Evolutionary conservation across 139 green algal species (phyloP).

Genomic region (Chlorella sp.): DNA sequence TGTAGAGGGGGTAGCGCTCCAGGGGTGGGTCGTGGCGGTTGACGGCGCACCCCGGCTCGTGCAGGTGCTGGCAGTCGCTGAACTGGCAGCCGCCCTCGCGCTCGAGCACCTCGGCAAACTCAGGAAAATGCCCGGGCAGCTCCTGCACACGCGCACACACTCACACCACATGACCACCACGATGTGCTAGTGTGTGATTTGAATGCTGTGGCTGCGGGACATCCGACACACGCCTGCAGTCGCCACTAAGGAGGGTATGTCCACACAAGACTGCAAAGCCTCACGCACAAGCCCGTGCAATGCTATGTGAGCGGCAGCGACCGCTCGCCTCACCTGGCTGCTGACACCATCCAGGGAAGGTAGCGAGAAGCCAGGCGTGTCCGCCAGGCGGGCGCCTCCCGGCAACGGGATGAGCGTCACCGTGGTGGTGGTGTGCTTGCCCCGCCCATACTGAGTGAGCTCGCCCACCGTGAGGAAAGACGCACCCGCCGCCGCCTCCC

Average conservation of each 20-base stretch:
- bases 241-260: too few relatives aligned
- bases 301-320: neutral
- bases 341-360: slow-evolving; percentile 45
- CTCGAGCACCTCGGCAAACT: slow-evolving; percentile 32
- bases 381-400: slow-evolving; percentile 75
- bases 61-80: slow-evolving; percentile 79
- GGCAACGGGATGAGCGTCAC: slow-evolving; percentile 71
- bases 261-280: too few relatives aligned
- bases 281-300: too few relatives aligned
- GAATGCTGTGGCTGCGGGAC: too few relatives aligned
- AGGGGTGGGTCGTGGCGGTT: neutral
- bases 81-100: slow-evolving; percentile 58
- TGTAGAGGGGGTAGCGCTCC: slow-evolving; percentile 72
- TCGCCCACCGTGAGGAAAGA: slow-evolving; percentile 53
- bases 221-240: too few relatives aligned
- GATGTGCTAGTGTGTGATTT: too few relatives aligned
- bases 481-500: too few relatives aligned
- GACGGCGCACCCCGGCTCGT: slow-evolving; percentile 82
- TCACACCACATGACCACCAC: neutral
- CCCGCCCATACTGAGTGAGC: slow-evolving; percentile 72
- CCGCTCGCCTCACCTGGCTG: neutral
- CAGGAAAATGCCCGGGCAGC: slow-evolving; percentile 53
- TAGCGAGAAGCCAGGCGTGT: slow-evolving; percentile 91
- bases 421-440: slow-evolving; percentile 89
- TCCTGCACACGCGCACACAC: slow-evolving; percentile 6